Evolutionary conservation across 2,329 filamentous ascomycete genomes (phyloP).

Genomic region (Claviceps sp.): DNA sequence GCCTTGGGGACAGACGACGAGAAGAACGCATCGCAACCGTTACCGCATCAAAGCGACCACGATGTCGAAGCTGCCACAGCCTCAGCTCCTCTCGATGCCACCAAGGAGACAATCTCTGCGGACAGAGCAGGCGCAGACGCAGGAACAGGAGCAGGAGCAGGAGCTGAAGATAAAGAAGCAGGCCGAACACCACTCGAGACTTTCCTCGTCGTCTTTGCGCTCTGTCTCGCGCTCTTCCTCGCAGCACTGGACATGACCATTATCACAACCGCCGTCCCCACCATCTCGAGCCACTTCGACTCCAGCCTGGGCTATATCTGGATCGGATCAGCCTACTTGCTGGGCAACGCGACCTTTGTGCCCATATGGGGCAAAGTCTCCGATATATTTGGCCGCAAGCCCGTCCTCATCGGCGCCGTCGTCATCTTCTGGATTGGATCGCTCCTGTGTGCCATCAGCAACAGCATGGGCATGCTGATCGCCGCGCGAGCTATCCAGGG

Average conservation of each 20-base stretch:
- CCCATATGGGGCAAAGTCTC: slow-evolving; percentile 57
- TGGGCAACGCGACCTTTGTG: slow-evolving; percentile 52
- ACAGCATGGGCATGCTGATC: slow-evolving; percentile 38
- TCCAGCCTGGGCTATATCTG: slow-evolving; percentile 61
- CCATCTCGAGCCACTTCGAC: slow-evolving; percentile 48
- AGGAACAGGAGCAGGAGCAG: neutral
- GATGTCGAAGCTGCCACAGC: slow-evolving; percentile 6
- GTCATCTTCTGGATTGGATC: slow-evolving; percentile 41
- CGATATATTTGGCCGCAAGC: slow-evolving; percentile 46
- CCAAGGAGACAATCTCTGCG: neutral
- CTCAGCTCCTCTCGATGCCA: neutral
- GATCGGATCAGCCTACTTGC: slow-evolving; percentile 63
- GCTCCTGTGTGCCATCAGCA: slow-evolving; percentile 36
- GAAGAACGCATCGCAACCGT: neutral
- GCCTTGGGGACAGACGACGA: slow-evolving; percentile 1
- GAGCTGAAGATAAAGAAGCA: slow-evolving; percentile 16
- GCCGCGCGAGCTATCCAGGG: slow-evolving; percentile 43
- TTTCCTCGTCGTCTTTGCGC: slow-evolving; percentile 25
- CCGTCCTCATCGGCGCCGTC: slow-evolving; percentile 35
- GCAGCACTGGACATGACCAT: slow-evolving; percentile 47
- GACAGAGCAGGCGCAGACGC: neutral
- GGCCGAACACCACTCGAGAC: slow-evolving; percentile 25
- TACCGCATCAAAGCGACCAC: neutral
- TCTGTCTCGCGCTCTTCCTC: slow-evolving; percentile 35
- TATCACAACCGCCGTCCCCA: slow-evolving; percentile 53